These are phyloP conservation scores for Ascochyta clinopodiicola DNA, from an alignment of 2,329 filamentous ascomycete species.

Conservation along the genomic window DNA sequence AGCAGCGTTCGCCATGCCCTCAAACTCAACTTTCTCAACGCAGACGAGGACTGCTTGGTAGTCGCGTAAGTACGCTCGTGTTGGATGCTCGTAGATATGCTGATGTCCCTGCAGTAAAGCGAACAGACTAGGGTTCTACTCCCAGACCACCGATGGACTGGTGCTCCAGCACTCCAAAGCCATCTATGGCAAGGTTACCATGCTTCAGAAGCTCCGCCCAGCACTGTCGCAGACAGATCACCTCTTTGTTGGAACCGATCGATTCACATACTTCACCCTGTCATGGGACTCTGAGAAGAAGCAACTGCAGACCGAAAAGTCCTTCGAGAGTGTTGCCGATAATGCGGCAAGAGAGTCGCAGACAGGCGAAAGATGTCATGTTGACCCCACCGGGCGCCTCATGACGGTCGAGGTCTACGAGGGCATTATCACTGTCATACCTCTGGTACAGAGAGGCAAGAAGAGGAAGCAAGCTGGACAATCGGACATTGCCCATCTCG, in stretches of 20 bases:
- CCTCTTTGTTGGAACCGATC: constrained; percentile 90
- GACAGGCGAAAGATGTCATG: constrained; percentile 80
- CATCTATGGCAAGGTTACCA: constrained; percentile 84
- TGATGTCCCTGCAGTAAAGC: constrained; percentile 64
- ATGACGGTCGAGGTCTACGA: constrained; percentile 73
- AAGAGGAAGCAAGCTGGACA: constrained; percentile 54
- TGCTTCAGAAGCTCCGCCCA: constrained; percentile 81
- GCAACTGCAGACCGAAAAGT: constrained; percentile 63
- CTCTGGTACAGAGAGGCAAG: constrained; percentile 62
- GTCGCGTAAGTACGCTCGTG: constrained; percentile 71
- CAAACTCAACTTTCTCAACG: constrained; percentile 75
- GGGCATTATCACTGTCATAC: constrained; percentile 69
- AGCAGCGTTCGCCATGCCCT: constrained; percentile 91
- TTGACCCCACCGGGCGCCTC: constrained; percentile 78
- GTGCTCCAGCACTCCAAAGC: constrained; percentile 71
- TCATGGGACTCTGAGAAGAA: constrained; percentile 73
- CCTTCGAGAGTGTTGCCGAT: constrained; percentile 66
- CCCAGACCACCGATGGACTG: constrained; percentile 65
- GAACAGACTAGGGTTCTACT: constrained; percentile 86
- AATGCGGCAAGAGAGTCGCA: constrained; percentile 74
- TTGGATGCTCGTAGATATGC: background rate
- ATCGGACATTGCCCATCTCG: constrained; percentile 62
- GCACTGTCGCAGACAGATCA: constrained; percentile 78
- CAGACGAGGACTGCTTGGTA: constrained; percentile 80
- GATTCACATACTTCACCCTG: constrained; percentile 88